Conservation (phyloP, 352 stramenopile genomes). For the Phytophthora syringae region DNA sequence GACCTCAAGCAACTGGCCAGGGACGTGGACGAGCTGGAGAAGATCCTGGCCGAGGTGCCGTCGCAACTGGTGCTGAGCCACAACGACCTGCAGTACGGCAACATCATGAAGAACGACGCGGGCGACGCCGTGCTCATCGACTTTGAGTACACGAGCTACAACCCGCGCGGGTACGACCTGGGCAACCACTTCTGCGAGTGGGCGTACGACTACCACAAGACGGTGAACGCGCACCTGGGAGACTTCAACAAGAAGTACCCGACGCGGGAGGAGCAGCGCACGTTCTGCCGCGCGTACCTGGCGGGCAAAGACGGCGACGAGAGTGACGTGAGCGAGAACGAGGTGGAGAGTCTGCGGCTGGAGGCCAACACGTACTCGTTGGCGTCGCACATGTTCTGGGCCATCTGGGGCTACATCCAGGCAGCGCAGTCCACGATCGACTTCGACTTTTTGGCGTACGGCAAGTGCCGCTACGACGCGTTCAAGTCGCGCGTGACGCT, state of each 20-base stretch:
- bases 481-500: conserved; percentile 71
- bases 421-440: conserved; percentile 89
- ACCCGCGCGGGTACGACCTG: conserved; percentile 90
- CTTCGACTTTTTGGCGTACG: conserved; percentile 93
- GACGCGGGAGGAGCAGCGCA: conserved; percentile 63
- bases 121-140: conserved; percentile 89
- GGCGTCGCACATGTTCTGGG: conserved; percentile 91
- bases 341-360: conserved; percentile 62
- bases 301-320: conserved; percentile 50
- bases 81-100: conserved; percentile 94
- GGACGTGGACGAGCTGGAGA: conserved; percentile 68
- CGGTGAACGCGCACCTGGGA: conserved; percentile 75
- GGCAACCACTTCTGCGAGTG: conserved; percentile 94
- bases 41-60: conserved; percentile 55
- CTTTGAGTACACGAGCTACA: conserved; percentile 95
- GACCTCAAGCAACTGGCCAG: conserved; percentile 52
- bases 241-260: conserved; percentile 84
- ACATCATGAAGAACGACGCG: conserved; percentile 85
- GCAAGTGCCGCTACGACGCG: conserved; percentile 68
- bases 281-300: conserved; percentile 77
- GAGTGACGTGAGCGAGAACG: conserved; percentile 48
- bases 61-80: conserved; percentile 89
- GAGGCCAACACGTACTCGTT: conserved; percentile 89
- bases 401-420: conserved; percentile 92
- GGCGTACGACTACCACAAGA: conserved; percentile 86